A percentile compares a stretch with the other conserved stretches of the same genome.
These are phyloP conservation scores for Pseudogymnoascus sp. DNA, from an alignment of 2,329 filamentous ascomycete genomes.

Conservation along the genomic window DNA sequence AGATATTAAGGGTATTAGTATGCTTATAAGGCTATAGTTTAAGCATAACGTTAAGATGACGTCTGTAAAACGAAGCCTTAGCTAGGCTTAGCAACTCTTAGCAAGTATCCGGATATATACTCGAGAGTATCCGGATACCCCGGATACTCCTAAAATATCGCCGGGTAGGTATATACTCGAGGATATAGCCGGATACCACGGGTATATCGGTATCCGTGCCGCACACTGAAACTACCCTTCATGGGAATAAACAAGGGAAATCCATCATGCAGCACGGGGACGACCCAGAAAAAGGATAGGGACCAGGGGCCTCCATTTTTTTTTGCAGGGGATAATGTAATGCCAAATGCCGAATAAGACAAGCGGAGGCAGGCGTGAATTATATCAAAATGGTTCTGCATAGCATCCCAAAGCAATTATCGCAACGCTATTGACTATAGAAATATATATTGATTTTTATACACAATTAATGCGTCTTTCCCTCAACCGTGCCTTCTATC, in stretches of 20 bases:
- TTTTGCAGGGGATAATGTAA: neutral
- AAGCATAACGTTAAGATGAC: neutral
- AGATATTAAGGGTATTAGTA: neutral
- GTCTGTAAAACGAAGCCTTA: no score
- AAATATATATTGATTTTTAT: neutral
- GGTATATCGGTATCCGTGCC: no score
- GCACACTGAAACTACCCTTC: neutral
- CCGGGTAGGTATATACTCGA: no score
- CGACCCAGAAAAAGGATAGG: neutral
- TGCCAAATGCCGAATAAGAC: neutral
- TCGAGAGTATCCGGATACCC: no score
- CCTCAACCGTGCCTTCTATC: constrained; percentile 14
- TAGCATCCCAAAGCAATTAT: neutral
- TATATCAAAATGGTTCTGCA: neutral
- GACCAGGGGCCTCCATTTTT: neutral
- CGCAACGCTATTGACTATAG: neutral
- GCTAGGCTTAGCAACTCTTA: no score
- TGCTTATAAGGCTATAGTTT: neutral
- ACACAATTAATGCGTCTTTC: constrained; percentile 11
- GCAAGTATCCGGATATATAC: no score
- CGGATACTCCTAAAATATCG: no score
- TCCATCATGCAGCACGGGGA: neutral
- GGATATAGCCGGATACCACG: no score
- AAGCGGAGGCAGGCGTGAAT: neutral
- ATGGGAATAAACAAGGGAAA: neutral